Base-by-base conservation (phyloP, 768 basidiomycete genomes). In the Boletus rufocinnamomeus region DNA sequence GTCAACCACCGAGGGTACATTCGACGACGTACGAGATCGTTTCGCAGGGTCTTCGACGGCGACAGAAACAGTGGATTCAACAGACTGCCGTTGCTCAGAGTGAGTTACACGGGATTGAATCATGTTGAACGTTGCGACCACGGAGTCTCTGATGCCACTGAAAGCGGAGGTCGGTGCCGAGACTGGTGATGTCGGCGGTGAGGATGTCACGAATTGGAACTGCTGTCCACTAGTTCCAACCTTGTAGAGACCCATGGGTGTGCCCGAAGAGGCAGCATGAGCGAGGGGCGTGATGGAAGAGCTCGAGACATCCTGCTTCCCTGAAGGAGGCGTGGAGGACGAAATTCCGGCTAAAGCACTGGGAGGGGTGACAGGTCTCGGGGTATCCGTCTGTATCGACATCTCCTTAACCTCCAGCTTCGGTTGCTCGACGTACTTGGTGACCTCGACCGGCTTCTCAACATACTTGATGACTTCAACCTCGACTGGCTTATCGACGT, bases 351-450 rank as follows among this genome's bases (percentile, higher is more conserved):
- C 55, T 9, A 75, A 63, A 13, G 71, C 59, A 25, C 75, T 72
- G 1, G 72, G 57, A 6, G 78, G 74, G n/a, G 72, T 61, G 23
- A 65, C 51, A 17, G 74, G 73, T 40, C 66, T 57, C 25, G 74
- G 69, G 50, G 81, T 80, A 60, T 94, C 92, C 2, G 91, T 93
- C 75, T 94, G 91, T 35, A 87, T 84, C 4, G 85, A 88, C 59
- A 85, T 89, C 64, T 94, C 91, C 68, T 78, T 85, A 34, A 83
- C 74, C 63, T 90, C 86, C 0, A 85, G 83, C 69, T 85, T 89
- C 13, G 83, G 84, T 21, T 72, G 72, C 9, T 72, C 72, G 13
- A 64, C 30, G 23, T 64, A 65, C 44, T 65, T 65, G 56, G 35
- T 63, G 58, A 67, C 66, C 38, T 65, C 61, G 28, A 68, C 61